phyloP scores from a whole-genome alignment of 495 filamentous ascomycete species.

The Hyaloscypha finlandica region DNA sequence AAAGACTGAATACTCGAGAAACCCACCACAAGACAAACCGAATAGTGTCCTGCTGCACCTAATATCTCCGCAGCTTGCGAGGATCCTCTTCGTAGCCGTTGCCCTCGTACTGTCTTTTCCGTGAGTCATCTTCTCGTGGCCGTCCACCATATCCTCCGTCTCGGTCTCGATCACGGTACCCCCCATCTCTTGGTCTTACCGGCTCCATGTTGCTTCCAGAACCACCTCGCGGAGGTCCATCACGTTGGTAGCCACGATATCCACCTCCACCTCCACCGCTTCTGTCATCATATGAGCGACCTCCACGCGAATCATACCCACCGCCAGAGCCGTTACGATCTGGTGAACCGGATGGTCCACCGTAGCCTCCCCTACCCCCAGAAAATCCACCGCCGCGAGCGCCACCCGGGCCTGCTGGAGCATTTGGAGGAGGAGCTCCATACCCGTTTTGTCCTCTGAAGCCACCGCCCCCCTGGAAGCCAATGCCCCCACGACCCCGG shows the following conservation, averaged over 20 bases:
- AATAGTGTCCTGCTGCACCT: constrained; percentile 33
- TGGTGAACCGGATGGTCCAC: constrained; percentile 39
- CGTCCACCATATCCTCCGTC: constrained; percentile 46
- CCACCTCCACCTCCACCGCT: constrained; percentile 42
- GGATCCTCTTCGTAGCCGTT: constrained; percentile 76
- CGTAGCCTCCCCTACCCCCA: constrained; percentile 45
- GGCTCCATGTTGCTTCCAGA: constrained; percentile 72
- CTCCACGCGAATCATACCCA: constrained; percentile 60
- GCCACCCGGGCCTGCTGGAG: constrained; percentile 74
- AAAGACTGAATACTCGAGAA: constrained; percentile 44
- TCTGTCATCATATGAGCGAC: constrained; percentile 65
- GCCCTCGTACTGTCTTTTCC: constrained; percentile 63
- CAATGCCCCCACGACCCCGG: constrained; percentile 49
- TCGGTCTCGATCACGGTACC: constrained; percentile 47
- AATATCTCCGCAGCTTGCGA: constrained; percentile 78
- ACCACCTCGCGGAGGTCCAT: constrained; percentile 54
- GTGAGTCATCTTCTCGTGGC: constrained; percentile 58
- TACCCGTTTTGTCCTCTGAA: constrained; percentile 44
- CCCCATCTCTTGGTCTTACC: constrained; percentile 54
- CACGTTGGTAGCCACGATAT: constrained; percentile 60
- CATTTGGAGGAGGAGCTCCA: constrained; percentile 66
- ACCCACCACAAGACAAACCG: constrained; percentile 37
- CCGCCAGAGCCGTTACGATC: constrained; percentile 46
- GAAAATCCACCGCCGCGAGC: constrained; percentile 48
- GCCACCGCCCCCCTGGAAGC: constrained; percentile 61